Base-by-base conservation (phyloP, 202 grass and related monocot species). In the Setaria italica region DNA sequence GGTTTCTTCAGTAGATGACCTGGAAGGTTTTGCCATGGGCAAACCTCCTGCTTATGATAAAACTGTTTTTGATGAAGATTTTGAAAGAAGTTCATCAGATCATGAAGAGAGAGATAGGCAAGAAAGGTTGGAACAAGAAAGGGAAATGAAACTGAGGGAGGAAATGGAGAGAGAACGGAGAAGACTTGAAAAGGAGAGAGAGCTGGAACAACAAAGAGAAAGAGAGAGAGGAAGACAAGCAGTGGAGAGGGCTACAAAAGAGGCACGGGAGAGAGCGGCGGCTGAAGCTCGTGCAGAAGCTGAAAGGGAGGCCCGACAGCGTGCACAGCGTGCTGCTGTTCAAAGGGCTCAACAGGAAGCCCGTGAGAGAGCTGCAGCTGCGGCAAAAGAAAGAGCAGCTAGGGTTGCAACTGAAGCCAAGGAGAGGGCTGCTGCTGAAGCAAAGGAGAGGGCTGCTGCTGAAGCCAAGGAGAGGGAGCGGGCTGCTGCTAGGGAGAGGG, bases 181-280 rank as follows among this genome's bases (percentile, higher is more conserved):
- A 90, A 90, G 80, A 75, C 74, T 87, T 82, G 83, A 88, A 86
- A 91, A 83, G 70, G 85, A 84, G 70, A 98, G 83, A 54, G 79
- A 91, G 82, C 50, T 87, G 57, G 86, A 87, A 76, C 78, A 80
- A 57, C 82, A 79, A 65, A 88, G 77, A 84, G 73, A 92, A 75
- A 90, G 81, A 51, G 86, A 91, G 10, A 87, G 82, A 81, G 91
- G 64, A 62, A 86, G 90, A 45, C 77, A 89, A 79, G 97, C 90
- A 77, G 78, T 93, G 67, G 93, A 94, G 84, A 95, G 88, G 84
- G 96, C 95, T 87, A 91, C 88, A 74, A 87, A 74, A 76, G 95
- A 92, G 79, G 91, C 95, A 49, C 82, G 86, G 19, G 93, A 90
- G 14, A 89, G 90, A 80, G 91, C 91, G 62, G 83, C 76, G 21